Evolutionary conservation across 441 rosid genomes (phyloP), one percentile per base, ranked within the genome.

Genomic region (Lepidium campestre): DNA sequence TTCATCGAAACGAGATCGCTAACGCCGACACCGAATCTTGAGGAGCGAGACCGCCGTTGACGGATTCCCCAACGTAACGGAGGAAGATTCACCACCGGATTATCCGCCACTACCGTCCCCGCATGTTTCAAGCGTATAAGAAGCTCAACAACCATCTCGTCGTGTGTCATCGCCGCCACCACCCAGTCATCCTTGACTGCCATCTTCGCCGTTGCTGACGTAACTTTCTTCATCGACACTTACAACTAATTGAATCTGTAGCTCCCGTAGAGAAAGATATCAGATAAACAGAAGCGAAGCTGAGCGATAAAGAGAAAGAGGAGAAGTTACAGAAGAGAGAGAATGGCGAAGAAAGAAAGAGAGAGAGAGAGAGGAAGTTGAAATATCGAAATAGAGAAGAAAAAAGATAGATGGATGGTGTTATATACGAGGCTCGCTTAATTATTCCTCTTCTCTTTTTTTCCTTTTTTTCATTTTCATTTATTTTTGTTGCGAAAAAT

Each of bases 41-140:
- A 68, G 7, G 77, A n/a, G 10, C 77, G 73, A 20, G 77, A 74
- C 27, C 77, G 54, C 2, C 65, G 65, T 48, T 62, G 45, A 56
- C 77, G 77, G 48, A n/a, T 37, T 20, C 77, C 74, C 77, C 77
- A 74, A 15, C 58, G 73, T 1, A 67, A 48, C 47, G 70, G 69
- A 68, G 48, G 77, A 0, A 61, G 60, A 39, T 35, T 66, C 45
- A 19, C 23, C 23, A 8, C n/a, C 8, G 66, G 31, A 37, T 60
- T 61, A 41, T 57, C 35, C 17, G 65, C 5, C 31, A 40, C 60
- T 34, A 9, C 27, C 15, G 72, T 72, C 0, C 50, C 76, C 0
- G 70, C 65, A 19, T 57, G 78, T 19, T 74, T 74, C 5, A 74
- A 41, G 13, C 74, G 56, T 49, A 74, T 0, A 18, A 74, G 74